Conservation (phyloP, 2,329 filamentous ascomycete genomes). For the Monascus ruber region DNA sequence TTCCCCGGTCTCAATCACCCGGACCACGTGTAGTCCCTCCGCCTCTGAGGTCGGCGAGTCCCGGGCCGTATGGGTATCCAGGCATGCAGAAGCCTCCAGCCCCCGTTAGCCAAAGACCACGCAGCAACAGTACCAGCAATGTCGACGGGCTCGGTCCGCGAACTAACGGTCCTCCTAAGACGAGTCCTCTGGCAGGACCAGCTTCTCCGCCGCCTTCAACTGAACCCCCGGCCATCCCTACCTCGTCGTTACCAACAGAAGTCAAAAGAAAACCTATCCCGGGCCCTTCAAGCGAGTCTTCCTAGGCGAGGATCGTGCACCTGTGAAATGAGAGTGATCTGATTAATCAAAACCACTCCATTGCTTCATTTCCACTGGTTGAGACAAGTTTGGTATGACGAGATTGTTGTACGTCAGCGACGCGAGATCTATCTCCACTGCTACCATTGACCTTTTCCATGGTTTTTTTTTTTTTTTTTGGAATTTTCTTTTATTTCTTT, state of each 20-base stretch:
- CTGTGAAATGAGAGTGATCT: slow-evolving; percentile 3
- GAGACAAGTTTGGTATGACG: slow-evolving; percentile 5
- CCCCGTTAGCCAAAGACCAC: slow-evolving; percentile 24
- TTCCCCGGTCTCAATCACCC: slow-evolving; percentile 17
- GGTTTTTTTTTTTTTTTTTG: too few relatives aligned
- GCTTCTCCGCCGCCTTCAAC: slow-evolving; percentile 23
- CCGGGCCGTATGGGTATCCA: slow-evolving; percentile 32
- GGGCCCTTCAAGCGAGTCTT: slow-evolving; percentile 18
- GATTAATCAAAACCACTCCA: slow-evolving; percentile 1
- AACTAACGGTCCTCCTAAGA: slow-evolving; percentile 6
- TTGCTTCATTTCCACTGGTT: slow-evolving; percentile 5
- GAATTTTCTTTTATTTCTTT: too few relatives aligned
- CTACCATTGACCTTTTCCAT: too few relatives aligned
- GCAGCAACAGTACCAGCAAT: slow-evolving; percentile 35
- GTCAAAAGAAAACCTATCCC: slow-evolving; percentile 47
- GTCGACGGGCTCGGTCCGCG: slow-evolving; percentile 13
- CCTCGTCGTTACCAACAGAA: slow-evolving; percentile 23
- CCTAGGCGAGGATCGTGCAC: slow-evolving; percentile 8
- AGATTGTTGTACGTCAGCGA: background rate
- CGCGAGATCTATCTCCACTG: too few relatives aligned
- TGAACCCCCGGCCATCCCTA: slow-evolving; percentile 32
- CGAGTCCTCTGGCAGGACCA: slow-evolving; percentile 18
- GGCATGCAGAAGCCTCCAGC: slow-evolving; percentile 31
- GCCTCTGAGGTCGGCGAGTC: slow-evolving; percentile 26
- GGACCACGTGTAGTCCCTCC: slow-evolving; percentile 7